Conservation (phyloP, 2,329 filamentous ascomycete genomes). For the Colletotrichum phormii region DNA sequence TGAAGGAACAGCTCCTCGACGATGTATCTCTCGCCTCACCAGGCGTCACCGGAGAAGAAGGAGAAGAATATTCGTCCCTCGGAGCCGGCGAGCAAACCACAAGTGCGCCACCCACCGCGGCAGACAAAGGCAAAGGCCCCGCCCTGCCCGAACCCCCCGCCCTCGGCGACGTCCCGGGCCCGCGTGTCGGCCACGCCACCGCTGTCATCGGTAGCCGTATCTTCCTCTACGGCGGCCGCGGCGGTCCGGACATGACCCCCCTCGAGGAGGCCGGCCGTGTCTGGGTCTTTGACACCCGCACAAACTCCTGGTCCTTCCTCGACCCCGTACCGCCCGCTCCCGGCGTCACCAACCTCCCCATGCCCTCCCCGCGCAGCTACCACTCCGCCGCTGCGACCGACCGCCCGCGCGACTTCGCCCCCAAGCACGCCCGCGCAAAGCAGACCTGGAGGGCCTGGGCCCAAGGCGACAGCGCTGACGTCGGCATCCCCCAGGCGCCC, state of each 20-base stretch:
- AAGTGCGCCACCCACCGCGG: slow-evolving; percentile 23
- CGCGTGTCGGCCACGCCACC: slow-evolving; percentile 80
- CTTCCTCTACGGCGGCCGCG: slow-evolving; percentile 85
- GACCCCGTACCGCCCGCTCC: slow-evolving; percentile 64
- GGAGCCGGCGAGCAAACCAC: not conserved
- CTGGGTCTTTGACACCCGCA: slow-evolving; percentile 79
- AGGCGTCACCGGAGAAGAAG: slow-evolving; percentile 39
- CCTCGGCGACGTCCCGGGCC: slow-evolving; percentile 65
- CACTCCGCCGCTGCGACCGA: slow-evolving; percentile 71
- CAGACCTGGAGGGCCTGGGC: slow-evolving; percentile 68
- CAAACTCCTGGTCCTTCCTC: slow-evolving; percentile 73
- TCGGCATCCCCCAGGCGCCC: slow-evolving; percentile 69
- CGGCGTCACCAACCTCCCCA: slow-evolving; percentile 51
- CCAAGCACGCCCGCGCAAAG: slow-evolving; percentile 47
- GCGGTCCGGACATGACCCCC: slow-evolving; percentile 74
- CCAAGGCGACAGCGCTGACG: slow-evolving; percentile 63
- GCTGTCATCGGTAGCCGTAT: slow-evolving; percentile 76
- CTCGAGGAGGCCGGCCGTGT: slow-evolving; percentile 80
- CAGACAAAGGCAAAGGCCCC: slow-evolving; percentile 54
- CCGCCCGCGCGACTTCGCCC: slow-evolving; percentile 64
- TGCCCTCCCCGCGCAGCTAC: slow-evolving; percentile 76
- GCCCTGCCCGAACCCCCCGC: slow-evolving; percentile 38
- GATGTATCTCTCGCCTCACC: slow-evolving; percentile 55
- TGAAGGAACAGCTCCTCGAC: slow-evolving; percentile 51
- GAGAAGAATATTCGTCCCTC: slow-evolving; percentile 35